Percentiles rank a stretch among this genome's conserved stretches.
Conservation (phyloP, 805 yeast genomes). For the Suhomyces sp. region DNA sequence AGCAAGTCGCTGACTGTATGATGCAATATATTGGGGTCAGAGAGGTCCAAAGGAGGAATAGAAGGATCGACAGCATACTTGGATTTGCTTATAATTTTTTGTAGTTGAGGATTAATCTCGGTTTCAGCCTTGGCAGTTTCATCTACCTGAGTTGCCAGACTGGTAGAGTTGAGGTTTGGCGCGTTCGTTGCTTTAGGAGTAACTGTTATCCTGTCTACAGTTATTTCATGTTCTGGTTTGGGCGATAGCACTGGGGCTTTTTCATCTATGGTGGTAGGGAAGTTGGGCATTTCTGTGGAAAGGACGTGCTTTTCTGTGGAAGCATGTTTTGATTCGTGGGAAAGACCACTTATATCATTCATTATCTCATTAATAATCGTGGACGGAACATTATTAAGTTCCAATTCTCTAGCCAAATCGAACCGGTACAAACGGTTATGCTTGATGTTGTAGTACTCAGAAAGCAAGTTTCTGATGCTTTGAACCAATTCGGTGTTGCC, state of each 20-base stretch:
- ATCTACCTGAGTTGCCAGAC: background rate
- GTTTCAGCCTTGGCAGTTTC: background rate
- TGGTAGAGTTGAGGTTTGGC: background rate
- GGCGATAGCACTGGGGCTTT: background rate
- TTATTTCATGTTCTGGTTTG: background rate
- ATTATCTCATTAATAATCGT: constrained; percentile 6
- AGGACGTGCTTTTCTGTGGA: background rate
- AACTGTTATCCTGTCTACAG: background rate
- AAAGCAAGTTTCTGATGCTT: constrained; percentile 20
- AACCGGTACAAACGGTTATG: constrained; percentile 40
- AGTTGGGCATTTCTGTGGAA: background rate
- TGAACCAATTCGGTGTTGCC: constrained; percentile 5
- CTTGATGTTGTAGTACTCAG: constrained; percentile 26
- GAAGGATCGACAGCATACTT: constrained; percentile 41
- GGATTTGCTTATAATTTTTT: constrained; percentile 17
- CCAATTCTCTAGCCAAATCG: constrained; percentile 45
- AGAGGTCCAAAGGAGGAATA: constrained; percentile 27
- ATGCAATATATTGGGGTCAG: constrained; percentile 19
- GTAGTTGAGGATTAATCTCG: constrained; percentile 8
- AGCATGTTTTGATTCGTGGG: background rate
- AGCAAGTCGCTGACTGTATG: constrained; percentile 14
- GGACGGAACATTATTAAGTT: constrained; percentile 25
- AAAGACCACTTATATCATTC: constrained; percentile 1
- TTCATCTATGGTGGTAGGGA: background rate
- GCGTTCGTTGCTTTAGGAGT: background rate